Evolutionary conservation across 345 rosid species (phyloP), one percentile per base, ranked within the genome.

Genomic region (Eutrema japonicum): DNA sequence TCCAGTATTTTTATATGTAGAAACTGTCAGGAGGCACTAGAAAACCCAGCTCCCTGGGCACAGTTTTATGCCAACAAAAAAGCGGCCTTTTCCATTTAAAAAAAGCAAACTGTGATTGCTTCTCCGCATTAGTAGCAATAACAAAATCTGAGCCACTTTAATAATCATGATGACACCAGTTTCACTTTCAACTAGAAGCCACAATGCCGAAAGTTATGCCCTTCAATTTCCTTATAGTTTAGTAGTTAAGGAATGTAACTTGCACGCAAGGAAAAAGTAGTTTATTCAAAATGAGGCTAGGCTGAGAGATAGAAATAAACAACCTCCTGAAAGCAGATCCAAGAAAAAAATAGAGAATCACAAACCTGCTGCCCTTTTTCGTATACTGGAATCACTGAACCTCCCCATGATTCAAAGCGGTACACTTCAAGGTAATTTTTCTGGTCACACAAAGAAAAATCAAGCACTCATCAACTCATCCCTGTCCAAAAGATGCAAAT

Each of bases 371-470:
- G 96, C 75, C 99, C 99, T 65, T 74, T 66, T 13, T 66, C 78
- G 72, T 88, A 89, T 35, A 88, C 81, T 50, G 99, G 96, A 80
- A 94, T 92, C 89, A 94, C 72, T 68, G 95, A 89, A 77, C 89
- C 95, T 55, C 97, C 98, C 98, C 98, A 94, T n/a, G 98, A 88
- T 75, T 94, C 98, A 78, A 83, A 94, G 41, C 88, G 88, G 73
- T 94, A 94, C 66, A 94, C 85, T 68, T 94, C 97, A 75, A 94
- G 84, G 87, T 94, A 94, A 81, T 94, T 91, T 87, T 85, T 91
- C 98, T 94, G 86, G 73, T 35, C 51, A 79, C 65, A 58, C n/a
- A 82, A 58, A 79, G 57, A 61, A 59, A 40, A 65, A 62, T 40
- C 33, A 59, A 59, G 48, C 64, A 59, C 14, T 16, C 10, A 59